Conservation (phyloP, 352 stramenopile genomes). For the Phytopythium cucurbitacearum region DNA sequence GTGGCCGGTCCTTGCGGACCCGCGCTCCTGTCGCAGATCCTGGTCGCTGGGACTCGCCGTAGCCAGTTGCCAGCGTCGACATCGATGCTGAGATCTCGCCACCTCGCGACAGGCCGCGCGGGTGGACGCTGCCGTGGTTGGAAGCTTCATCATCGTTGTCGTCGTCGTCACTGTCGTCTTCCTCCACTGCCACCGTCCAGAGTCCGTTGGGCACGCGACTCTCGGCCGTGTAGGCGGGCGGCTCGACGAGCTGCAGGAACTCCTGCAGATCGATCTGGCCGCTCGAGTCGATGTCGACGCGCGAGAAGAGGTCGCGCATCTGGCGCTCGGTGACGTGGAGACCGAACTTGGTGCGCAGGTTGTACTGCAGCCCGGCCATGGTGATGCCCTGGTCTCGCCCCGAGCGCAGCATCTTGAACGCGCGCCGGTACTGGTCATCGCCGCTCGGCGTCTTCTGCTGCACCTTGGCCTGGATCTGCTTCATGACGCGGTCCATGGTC, state of each 20-base stretch:
- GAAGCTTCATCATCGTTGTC: not conserved
- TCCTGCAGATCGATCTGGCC: conserved; percentile 73
- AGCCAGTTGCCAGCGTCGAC: no score
- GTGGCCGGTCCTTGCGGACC: conserved; percentile 46
- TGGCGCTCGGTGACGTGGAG: conserved; percentile 74
- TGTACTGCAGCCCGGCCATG: conserved; percentile 69
- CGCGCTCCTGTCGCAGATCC: not conserved
- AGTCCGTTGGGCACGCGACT: conserved; percentile 51
- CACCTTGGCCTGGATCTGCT: conserved; percentile 77
- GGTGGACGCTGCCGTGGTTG: not conserved
- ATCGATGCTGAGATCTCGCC: no score
- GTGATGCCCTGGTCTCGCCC: conserved; percentile 63
- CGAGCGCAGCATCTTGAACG: conserved; percentile 76
- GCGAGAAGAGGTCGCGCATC: conserved; percentile 58
- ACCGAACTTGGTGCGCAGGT: conserved; percentile 74
- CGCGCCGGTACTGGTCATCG: conserved; percentile 73
- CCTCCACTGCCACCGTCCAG: conserved; percentile 30
- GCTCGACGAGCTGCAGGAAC: conserved; percentile 73
- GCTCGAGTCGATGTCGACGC: conserved; percentile 60
- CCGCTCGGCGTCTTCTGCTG: conserved; percentile 71
- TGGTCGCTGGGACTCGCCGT: not conserved
- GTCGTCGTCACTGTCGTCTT: not conserved
- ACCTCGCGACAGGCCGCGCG: not conserved
- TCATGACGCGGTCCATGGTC: conserved; percentile 58
- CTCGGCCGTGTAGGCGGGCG: conserved; percentile 49